Conservation (phyloP, 371 early-diverging fungal genomes). For the Synchytrium microbalum region DNA sequence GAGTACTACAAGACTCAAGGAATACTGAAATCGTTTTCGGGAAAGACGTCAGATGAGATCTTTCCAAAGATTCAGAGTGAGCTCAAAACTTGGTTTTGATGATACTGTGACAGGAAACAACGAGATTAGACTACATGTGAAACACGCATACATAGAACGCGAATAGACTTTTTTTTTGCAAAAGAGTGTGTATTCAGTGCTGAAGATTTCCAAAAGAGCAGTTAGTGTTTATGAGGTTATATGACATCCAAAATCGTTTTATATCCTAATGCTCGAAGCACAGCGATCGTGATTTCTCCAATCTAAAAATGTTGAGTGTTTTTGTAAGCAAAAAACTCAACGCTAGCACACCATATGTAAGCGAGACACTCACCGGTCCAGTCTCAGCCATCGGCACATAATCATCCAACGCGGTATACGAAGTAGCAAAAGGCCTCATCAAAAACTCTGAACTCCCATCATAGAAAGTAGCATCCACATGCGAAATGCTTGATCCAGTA, state of each 20-base stretch:
- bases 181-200: no score
- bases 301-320: no score
- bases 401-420: slow-evolving; percentile 19
- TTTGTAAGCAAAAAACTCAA: no score
- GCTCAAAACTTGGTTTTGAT: neutral
- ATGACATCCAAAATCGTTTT: neutral
- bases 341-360: no score
- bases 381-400: neutral
- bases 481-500: slow-evolving; percentile 23
- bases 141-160: no score
- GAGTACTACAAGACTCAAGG: slow-evolving; percentile 60
- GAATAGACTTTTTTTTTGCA: no score
- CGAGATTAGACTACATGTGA: no score
- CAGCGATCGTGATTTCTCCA: neutral
- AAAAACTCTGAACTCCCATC: slow-evolving; percentile 21
- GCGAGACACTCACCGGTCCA: neutral
- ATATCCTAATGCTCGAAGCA: neutral
- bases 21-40: slow-evolving; percentile 58
- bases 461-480: slow-evolving; percentile 22
- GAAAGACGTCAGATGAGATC: slow-evolving; percentile 80
- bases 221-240: no score
- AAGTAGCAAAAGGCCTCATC: slow-evolving; percentile 29
- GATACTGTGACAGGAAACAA: no score
- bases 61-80: slow-evolving; percentile 62
- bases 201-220: no score